Conservation (phyloP, 768 basidiomycete species). For the Filobasidium wieringae region DNA sequence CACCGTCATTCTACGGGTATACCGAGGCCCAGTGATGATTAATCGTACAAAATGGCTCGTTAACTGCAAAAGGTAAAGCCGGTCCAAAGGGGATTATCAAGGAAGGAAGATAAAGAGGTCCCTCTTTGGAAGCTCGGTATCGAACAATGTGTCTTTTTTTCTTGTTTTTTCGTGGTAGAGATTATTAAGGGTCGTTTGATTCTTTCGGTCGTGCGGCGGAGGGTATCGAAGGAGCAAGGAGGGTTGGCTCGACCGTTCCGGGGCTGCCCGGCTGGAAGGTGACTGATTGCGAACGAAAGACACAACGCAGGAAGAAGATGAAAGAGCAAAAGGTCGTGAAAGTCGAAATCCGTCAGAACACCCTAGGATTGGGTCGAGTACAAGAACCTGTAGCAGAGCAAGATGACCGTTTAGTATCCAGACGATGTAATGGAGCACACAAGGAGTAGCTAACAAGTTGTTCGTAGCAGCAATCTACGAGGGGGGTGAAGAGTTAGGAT, state of each 20-base stretch:
- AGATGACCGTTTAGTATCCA: neutral
- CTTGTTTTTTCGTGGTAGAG: neutral
- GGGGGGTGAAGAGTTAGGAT: slow-evolving; percentile 8
- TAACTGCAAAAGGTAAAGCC: neutral
- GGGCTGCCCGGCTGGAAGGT: neutral
- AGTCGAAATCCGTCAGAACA: neutral
- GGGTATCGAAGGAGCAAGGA: neutral
- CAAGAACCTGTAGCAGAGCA: slow-evolving; percentile 26
- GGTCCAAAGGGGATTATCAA: neutral
- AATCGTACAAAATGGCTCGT: neutral
- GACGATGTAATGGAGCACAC: slow-evolving; percentile 6
- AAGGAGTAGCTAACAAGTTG: slow-evolving; percentile 87
- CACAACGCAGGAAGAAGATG: neutral
- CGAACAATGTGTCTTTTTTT: neutral
- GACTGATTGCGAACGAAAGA: neutral
- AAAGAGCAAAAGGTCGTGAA: neutral
- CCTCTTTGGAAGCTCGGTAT: too few species aligned
- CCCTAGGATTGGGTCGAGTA: slow-evolving; percentile 27
- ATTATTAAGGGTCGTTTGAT: neutral
- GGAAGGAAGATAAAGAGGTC: neutral
- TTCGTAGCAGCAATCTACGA: slow-evolving; percentile 87
- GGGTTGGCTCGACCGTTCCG: neutral
- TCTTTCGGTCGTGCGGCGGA: neutral
- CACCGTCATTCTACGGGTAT: too few species aligned
- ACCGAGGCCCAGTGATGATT: too few species aligned